Base-by-base conservation (phyloP, 2,329 filamentous ascomycete species). In the Colletotrichum echinochloae region DNA sequence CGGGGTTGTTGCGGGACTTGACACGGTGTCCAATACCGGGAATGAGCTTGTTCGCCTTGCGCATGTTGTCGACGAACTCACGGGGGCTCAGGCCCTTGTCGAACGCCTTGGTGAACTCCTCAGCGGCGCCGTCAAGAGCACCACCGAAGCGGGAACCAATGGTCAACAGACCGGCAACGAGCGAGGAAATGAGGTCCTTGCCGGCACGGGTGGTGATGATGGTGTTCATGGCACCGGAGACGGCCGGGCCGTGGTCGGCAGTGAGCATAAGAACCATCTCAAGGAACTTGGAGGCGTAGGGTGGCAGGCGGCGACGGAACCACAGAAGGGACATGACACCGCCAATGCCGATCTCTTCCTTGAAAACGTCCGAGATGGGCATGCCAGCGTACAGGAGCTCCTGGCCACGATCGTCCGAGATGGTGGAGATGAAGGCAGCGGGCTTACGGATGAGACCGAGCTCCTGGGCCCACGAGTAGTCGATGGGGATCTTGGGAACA, bases 261-360 rank as follows among this genome's bases (percentile, higher is more conserved):
- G 96, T 99, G 80, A 99, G 91, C 96, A 99, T 99, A 83, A 99
- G 95, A 75, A 99, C 96, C 96, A 99, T 99, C 89, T 99, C 96
- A 77, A 99, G 87, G 89, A 99, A 99, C 87, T 97, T 97, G 89
- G 94, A 97, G 79, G 96, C 96, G 82, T 98, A 98, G 80, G 92
- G 87, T 74, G 96, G 96, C 73, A 99, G 92, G 81, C 96, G 93
- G 84, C 96, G 95, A 80, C 96, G 95, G 94, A 99, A 99, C 96
- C 96, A 99, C 77, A 99, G 89, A 69, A 99, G 91, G 72, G 96
- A 98, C 96, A 99, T 99, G 86, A 99, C 96, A 92, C 96, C 96
- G 82, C 96, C 96, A 78, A 99, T 98, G 78, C 96, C 96, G 78
- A 99, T 98, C 78, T 98, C 95, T 88, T 99, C 96, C 83, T 86